These are phyloP conservation scores for Senna siamea DNA, from an alignment of 306 rosid species.

Conservation along the genomic window DNA sequence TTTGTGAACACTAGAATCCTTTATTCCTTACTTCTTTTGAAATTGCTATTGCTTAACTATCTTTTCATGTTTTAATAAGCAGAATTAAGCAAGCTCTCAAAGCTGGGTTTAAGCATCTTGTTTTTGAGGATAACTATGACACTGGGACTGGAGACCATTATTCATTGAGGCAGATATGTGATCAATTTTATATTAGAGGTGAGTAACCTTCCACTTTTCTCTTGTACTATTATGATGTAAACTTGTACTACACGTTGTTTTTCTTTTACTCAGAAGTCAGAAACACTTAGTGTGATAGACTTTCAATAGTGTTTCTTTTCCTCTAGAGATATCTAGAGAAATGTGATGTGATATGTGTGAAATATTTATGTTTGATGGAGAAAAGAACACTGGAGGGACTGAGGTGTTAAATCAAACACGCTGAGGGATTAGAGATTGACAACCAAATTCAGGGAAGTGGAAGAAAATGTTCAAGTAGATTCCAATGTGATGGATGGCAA, in stretches of 20 bases:
- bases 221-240: background rate
- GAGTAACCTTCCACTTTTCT: conserved; percentile 35
- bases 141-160: conserved; percentile 99
- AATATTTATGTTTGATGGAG: conserved; percentile 23
- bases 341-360: conserved; percentile 22
- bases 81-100: conserved; percentile 83
- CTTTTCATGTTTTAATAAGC: conserved; percentile 43
- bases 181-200: conserved; percentile 93
- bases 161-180: conserved; percentile 96
- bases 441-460: conserved; percentile 17
- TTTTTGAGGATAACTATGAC: conserved; percentile 98
- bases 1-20: conserved; percentile 30
- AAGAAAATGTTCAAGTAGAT: conserved; percentile 26
- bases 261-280: conserved; percentile 2
- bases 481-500: too few relatives aligned
- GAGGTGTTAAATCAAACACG: conserved; percentile 3
- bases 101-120: conserved; percentile 91
- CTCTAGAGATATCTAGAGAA: conserved; percentile 1
- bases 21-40: conserved; percentile 20
- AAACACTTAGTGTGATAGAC: background rate
- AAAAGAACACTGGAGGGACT: background rate
- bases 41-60: conserved; percentile 40
- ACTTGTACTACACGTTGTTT: conserved; percentile 6
- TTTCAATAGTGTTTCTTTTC: conserved; percentile 14
- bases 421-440: conserved; percentile 17